A percentile compares a stretch with the other conserved stretches of the same genome.
These are phyloP conservation scores for Solanum piurae DNA, from an alignment of 257 asterid genomes.

Conservation along the genomic window DNA sequence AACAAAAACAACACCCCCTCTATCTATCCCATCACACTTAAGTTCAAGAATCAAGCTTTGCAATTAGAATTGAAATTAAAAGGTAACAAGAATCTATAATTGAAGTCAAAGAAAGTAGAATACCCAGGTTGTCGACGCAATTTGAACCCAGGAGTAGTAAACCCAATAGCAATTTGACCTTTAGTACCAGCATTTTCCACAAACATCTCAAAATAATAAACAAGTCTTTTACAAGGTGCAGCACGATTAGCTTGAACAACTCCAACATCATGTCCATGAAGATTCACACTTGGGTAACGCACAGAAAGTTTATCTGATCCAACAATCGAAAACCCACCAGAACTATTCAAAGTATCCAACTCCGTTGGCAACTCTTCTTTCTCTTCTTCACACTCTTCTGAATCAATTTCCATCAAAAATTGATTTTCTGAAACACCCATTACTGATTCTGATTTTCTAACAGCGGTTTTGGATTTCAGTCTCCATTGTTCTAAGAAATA, in stretches of 20 bases:
- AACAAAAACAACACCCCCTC: not conserved
- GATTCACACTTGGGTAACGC: constrained; percentile 38
- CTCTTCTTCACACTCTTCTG: constrained; percentile 23
- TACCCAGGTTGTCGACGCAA: constrained; percentile 92
- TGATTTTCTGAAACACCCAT: constrained; percentile 9
- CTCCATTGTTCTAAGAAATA: constrained; percentile 73
- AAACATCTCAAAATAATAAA: constrained; percentile 72
- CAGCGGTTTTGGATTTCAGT: constrained; percentile 39
- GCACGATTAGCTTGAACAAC: constrained; percentile 78
- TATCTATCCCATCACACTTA: not conserved
- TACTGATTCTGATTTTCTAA: constrained; percentile 16
- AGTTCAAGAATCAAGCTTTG: not conserved
- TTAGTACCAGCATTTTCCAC: constrained; percentile 75
- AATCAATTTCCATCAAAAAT: not conserved
- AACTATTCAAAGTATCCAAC: constrained; percentile 64
- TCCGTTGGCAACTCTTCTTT: constrained; percentile 62
- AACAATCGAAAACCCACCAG: constrained; percentile 71
- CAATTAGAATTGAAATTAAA: not conserved
- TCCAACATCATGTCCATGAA: constrained; percentile 88
- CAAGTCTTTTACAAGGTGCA: constrained; percentile 66
- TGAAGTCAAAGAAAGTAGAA: not conserved
- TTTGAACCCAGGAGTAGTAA: constrained; percentile 67
- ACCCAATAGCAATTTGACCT: constrained; percentile 86
- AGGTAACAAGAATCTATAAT: not conserved
- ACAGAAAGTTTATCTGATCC: constrained; percentile 80